phyloP scores from a whole-genome alignment of 345 rosid genomes.

The Anastatica hierochuntica region DNA sequence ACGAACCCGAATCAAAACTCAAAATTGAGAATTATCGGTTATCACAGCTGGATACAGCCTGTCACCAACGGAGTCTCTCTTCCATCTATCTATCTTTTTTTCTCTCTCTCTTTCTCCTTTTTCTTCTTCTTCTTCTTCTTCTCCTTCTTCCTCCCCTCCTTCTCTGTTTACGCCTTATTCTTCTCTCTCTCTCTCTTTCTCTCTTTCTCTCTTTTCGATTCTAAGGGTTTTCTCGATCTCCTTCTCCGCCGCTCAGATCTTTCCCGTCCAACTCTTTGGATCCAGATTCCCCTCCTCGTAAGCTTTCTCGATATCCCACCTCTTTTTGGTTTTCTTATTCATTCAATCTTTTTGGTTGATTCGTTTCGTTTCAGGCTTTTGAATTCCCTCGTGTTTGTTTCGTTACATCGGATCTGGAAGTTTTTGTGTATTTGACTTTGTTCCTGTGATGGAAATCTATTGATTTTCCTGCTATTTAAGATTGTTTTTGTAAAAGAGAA shows the following conservation, averaged over 20 bases:
- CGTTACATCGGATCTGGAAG: conserved; percentile 11
- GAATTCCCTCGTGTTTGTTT: neutral
- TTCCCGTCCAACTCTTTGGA: conserved; percentile 26
- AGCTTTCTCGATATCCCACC: conserved; percentile 29
- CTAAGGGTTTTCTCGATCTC: conserved; percentile 43
- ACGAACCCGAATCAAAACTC: conserved; percentile 33
- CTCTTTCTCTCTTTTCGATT: conserved; percentile 5
- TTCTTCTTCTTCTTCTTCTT: conserved; percentile 14
- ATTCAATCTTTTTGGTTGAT: neutral
- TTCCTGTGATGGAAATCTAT: neutral
- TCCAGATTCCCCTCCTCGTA: conserved; percentile 48
- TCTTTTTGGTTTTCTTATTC: neutral
- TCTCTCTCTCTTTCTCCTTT: conserved; percentile 14
- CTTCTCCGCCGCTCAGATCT: conserved; percentile 21
- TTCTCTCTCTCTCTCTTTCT: neutral
- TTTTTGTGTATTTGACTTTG: neutral
- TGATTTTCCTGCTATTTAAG: neutral
- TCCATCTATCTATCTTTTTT: conserved; percentile 19
- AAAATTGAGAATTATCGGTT: no score
- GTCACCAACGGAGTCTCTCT: conserved; percentile 97
- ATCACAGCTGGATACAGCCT: conserved; percentile 98
- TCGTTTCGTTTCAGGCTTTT: neutral
- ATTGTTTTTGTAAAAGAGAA: conserved; percentile 1
- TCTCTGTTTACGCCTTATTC: conserved; percentile 8
- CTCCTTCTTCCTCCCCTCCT: conserved; percentile 10